phyloP scores from a whole-genome alignment of 257 asterid species.

The Datura wrightii region DNA sequence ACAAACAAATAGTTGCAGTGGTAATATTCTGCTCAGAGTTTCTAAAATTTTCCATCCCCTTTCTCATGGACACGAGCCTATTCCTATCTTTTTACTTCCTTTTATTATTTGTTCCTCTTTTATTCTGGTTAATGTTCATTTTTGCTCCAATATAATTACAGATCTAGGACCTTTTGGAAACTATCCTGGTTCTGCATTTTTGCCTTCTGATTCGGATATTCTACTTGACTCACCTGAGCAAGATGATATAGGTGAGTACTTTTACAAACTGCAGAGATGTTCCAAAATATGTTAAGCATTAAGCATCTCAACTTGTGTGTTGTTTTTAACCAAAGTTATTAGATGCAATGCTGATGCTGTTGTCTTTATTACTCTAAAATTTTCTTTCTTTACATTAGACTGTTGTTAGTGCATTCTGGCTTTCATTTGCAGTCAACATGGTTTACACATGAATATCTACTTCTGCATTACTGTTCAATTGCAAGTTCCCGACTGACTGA shows the following conservation, averaged over 20 bases:
- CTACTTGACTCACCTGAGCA: slow-evolving; percentile 90
- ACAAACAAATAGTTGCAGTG: background rate
- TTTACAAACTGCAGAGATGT: background rate
- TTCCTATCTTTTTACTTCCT: background rate
- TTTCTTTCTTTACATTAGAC: background rate
- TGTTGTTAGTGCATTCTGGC: background rate
- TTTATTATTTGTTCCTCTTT: background rate
- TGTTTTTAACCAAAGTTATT: background rate
- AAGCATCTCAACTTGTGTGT: background rate
- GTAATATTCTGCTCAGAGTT: slow-evolving; percentile 1
- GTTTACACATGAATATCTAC: background rate
- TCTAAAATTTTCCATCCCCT: background rate
- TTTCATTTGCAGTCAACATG: background rate
- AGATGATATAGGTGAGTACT: slow-evolving; percentile 78
- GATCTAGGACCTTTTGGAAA: slow-evolving; percentile 97
- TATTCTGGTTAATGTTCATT: slow-evolving; percentile 11
- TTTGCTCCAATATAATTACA: slow-evolving; percentile 41
- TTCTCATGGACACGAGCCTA: background rate
- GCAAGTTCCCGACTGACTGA: background rate
- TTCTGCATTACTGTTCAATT: background rate
- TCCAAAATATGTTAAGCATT: slow-evolving; percentile 1
- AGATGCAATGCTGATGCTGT: background rate
- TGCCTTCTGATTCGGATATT: slow-evolving; percentile 95
- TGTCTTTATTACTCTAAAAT: background rate
- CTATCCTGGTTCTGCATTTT: slow-evolving; percentile 91